Base-by-base conservation (phyloP, 73 alveolate species). In the Uronychia setigera region DNA sequence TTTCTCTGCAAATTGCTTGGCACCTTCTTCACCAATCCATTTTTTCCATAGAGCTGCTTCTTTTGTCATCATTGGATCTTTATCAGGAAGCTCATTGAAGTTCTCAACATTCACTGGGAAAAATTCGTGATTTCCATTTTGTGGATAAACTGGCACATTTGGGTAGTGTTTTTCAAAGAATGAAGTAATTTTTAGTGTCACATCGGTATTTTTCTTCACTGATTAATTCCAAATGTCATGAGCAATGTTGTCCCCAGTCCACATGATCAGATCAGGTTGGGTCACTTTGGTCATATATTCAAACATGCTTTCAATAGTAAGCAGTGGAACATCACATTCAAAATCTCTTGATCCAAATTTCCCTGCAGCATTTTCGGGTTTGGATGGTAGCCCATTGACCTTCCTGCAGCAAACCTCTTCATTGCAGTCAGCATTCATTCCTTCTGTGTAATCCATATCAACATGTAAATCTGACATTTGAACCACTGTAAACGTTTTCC, bases 381-480 rank as follows among this genome's bases (percentile, higher is more conserved):
- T 89, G 27, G 93, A 88, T 0, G 98, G 88, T 31, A 60, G 57
- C 28, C 94, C 96, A 75, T 78, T 93, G 35, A 84, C 96, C 26
- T 80, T 92, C 33, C 98, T 82, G 91, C 99, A 97, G 89, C 99
- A 97, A 74, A 97, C 83, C 0, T 97, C 97, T 35, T 78, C 78
- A 59, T 58, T 75, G 79, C 99, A 97, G 31, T 84, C 76, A 0
- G 93, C 93, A 28, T 46, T 84, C 19, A 96, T 60, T 9, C 98
- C 97, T 35, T 81, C 96, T 57, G 74, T 79, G 89, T 95, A 97
- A 60, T 87, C 88, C 29, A 91, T 78, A 87, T 97, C 99, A 35
- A 93, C 87, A 87, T 97, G 99, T 35, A 95, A 77, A 92, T 97
- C 99, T 0, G 98, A 91, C 67, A 93, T 78, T 84, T 97, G 98